Base-by-base conservation (phyloP, 1,284 basidiomycete genomes). In the Dichomitus squalens region DNA sequence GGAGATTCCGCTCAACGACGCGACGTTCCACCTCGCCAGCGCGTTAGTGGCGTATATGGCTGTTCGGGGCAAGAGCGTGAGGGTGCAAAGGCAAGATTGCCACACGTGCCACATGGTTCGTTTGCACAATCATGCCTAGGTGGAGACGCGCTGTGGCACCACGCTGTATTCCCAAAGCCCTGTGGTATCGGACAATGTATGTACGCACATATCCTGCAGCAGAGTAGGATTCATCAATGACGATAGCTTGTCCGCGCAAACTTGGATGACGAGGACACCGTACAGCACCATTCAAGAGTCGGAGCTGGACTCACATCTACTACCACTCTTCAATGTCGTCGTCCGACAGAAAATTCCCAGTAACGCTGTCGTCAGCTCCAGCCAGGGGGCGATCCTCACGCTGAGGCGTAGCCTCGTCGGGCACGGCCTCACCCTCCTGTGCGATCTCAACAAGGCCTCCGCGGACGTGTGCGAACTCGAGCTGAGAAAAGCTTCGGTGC, bases 281-380 rank as follows among this genome's bases (percentile, higher is more conserved):
- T n/a, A n/a, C n/a, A n/a, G n/a, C n/a, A n/a, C 16, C 38, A 39
- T 7, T 39, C 6, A 21, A 18, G 6, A 16, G 38, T 8, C 7
- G 20, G 18, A 39, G 7, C 23, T 9, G 25, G 25, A 18, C 20
- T 16, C 9, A 18, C 29, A 34, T 18, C 4, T 27, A 21, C 29
- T 43, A 74, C 60, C 72, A 73, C 20, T 88, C 84, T 61, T 87
- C 85, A 54, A 90, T 90, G 66, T 89, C 87, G 67, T 91, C 88
- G 16, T 75, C 78, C 53, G 87, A 84, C 64, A 89, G 67, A 84
- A 85, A 89, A 12, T 80, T 81, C n/a, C 79, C 82, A 43, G 61
- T 59, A n/a, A 43, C 21, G 7, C n/a, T 20, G 25, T 61, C 68
- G 2, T 57, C 58, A 7, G 50, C 29, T 11, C 29, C 41, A n/a